Base-by-base conservation (phyloP, 139 green algal species). In the Raphidocelis subcapitata region DNA sequence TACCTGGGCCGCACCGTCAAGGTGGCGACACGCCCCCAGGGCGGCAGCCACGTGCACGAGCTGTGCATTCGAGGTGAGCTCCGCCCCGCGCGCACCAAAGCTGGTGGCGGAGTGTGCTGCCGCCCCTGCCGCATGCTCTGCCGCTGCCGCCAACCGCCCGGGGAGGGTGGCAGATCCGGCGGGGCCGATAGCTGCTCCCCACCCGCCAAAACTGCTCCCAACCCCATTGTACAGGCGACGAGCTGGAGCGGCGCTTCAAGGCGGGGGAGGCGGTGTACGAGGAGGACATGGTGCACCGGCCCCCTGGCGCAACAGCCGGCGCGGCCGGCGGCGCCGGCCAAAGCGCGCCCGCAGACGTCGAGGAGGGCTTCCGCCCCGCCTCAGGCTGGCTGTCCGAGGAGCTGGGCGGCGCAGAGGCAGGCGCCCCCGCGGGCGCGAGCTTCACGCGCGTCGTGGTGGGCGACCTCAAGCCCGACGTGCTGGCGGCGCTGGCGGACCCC, bases 1-100 rank as follows among this genome's bases (percentile, higher is more conserved):
- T 94, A 89, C 76, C 80, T 95, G 77, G 89, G 90, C 56, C 52
- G 57, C 65, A 75, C 73, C 33, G 82, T 94, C 47, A 90, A 93
- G 71, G 69, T 95, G 29, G 69, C 71, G 55, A 94, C 88, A 16
- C 78, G 79, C 73, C 67, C 49, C 2, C 68, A 52, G 0, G 78
- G 49, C 51, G 81, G 77, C 54, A 20, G 8, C 23, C 81, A 76
- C 29, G 89, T 94, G 31, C 87, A 91, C 52, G 89, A 95, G 81
- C 79, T 84, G 28, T 65, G 49, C 69, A 84, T 84, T 12, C 68
- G 49, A 23, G 79, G 72, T 66, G 49, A 31, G 49, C 5, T 5
- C 5, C 1, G 36, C 28, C 41, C 12, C 8, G 41, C 41, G 8
- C 8, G 41, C 41, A 49, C 41, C 8, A 8, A 49, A 49, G 41